These are phyloP conservation scores for Neospora caninum DNA, from an alignment of 169 alveolate genomes.

Conservation along the genomic window DNA sequence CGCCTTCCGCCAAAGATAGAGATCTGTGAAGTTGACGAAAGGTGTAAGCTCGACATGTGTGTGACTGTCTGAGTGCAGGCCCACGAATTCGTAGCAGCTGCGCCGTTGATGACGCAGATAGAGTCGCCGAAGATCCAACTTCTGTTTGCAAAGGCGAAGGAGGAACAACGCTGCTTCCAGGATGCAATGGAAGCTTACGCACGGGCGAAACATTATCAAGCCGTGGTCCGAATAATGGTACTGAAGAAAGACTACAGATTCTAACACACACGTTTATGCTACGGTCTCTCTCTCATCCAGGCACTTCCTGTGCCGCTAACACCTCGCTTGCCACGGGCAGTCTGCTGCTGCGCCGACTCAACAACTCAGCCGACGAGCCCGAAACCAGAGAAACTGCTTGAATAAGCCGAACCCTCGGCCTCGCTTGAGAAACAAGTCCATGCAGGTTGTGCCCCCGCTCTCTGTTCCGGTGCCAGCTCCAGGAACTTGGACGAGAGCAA, in stretches of 20 bases:
- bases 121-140: neutral
- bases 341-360: no score
- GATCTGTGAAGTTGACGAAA: no score
- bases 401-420: no score
- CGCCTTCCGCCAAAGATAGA: no score
- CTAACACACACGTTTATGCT: no score
- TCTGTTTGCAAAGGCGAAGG: conserved; percentile 20
- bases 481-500: neutral
- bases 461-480: neutral
- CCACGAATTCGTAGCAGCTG: neutral
- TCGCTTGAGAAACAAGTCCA: no score
- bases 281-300: neutral
- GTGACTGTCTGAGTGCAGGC: neutral
- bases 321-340: neutral
- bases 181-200: neutral
- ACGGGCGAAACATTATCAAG: neutral
- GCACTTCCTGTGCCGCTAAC: neutral
- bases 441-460: neutral
- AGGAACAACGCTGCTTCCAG: neutral
- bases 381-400: no score
- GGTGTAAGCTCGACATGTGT: no score
- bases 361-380: no score
- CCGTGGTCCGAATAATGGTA: conserved; percentile 16
- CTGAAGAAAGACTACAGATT: neutral
- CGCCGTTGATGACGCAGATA: neutral